Percentiles rank a stretch among this genome's conserved stretches.
phyloP scores from a whole-genome alignment of 2,329 filamentous ascomycete species.

The Talaromyces sp. region DNA sequence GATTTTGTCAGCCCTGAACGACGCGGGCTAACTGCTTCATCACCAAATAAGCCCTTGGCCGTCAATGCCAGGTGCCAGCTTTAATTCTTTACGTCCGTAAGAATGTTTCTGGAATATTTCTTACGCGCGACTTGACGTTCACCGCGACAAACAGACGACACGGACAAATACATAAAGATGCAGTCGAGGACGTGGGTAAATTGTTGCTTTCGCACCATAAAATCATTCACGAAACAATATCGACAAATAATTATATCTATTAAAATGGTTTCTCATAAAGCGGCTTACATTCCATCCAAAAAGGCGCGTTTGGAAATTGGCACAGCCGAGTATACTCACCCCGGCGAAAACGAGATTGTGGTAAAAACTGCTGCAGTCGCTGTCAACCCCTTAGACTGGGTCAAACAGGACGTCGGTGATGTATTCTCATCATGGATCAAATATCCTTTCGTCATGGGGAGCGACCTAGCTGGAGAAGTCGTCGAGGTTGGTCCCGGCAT shows the following conservation, averaged over 20 bases:
- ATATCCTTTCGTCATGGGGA: slow-evolving; percentile 27
- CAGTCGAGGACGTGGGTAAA: neutral
- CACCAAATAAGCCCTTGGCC: neutral
- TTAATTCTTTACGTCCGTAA: neutral
- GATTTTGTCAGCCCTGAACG: neutral
- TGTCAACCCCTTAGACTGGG: slow-evolving; percentile 6
- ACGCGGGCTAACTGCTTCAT: neutral
- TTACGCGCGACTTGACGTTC: neutral
- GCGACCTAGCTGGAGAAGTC: slow-evolving; percentile 31
- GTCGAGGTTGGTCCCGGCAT: slow-evolving; percentile 29
- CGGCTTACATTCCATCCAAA: slow-evolving; percentile 23
- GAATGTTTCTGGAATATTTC: neutral
- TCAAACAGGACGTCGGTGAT: slow-evolving; percentile 18
- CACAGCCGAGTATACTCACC: slow-evolving; percentile 1
- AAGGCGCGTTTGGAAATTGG: neutral
- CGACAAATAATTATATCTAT: neutral
- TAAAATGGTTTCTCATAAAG: neutral
- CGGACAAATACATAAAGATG: neutral
- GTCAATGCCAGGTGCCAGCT: neutral
- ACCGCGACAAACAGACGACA: neutral
- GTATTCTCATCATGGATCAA: slow-evolving; percentile 18
- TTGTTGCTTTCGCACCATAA: neutral
- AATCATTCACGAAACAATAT: neutral
- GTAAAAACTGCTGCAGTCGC: neutral
- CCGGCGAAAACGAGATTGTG: neutral